A percentile compares a stretch with the other conserved stretches of the same genome.
Conservation (phyloP, 2,329 filamentous ascomycete genomes). For the Cordyceps cateniannulata region DNA sequence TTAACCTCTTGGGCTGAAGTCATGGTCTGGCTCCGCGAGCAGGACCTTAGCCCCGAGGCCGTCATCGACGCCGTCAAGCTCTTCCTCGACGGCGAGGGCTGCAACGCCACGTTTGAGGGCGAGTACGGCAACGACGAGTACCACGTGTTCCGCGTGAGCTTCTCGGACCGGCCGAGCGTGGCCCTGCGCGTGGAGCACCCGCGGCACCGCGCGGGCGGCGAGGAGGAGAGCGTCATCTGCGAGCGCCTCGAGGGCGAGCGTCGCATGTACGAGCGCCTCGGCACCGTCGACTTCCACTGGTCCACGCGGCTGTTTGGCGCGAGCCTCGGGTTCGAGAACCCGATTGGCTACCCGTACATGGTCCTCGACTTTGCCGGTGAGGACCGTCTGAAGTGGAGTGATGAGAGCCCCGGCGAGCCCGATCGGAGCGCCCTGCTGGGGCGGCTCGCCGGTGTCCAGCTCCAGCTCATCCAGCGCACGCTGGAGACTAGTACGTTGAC, state of each 20-base stretch:
- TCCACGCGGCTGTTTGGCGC: neutral
- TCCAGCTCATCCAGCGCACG: neutral
- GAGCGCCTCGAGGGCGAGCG: neutral
- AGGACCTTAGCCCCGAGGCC: neutral
- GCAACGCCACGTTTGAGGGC: neutral
- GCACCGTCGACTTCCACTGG: neutral
- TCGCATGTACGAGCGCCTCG: neutral
- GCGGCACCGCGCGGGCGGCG: neutral
- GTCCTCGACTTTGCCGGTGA: constrained; percentile 1
- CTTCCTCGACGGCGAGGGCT: neutral
- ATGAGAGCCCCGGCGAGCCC: neutral
- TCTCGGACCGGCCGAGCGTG: neutral
- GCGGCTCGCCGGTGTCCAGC: neutral
- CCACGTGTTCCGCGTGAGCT: neutral
- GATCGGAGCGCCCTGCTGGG: neutral
- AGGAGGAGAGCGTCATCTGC: neutral
- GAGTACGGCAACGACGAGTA: neutral
- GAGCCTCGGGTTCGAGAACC: constrained; percentile 5
- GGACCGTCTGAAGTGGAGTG: neutral
- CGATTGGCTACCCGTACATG: neutral
- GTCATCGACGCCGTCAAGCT: neutral
- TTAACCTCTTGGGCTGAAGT: neutral
- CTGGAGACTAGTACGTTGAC: neutral
- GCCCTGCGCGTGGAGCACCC: neutral
- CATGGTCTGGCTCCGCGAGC: neutral